A percentile compares a stretch with the other conserved stretches of the same genome.
These are phyloP conservation scores for Xylaria arbuscula DNA, from an alignment of 2,329 filamentous ascomycete species.

Conservation along the genomic window DNA sequence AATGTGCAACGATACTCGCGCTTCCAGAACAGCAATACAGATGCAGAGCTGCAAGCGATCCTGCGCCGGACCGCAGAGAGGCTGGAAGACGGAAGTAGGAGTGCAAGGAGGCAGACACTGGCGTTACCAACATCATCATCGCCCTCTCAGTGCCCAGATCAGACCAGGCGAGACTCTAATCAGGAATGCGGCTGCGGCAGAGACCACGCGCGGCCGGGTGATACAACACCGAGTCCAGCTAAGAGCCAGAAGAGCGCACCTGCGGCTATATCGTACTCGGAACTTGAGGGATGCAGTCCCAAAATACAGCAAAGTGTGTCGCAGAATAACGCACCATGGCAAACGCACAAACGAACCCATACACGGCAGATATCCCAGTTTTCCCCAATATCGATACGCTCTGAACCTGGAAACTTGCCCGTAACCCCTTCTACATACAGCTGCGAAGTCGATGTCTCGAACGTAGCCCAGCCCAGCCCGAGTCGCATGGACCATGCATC, in stretches of 20 bases:
- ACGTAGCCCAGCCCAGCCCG: slow-evolving; percentile 57
- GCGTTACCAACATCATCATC: slow-evolving; percentile 32
- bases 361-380: slow-evolving; percentile 42
- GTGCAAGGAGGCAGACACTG: slow-evolving; percentile 47
- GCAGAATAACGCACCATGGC: slow-evolving; percentile 30
- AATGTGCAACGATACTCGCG: slow-evolving; percentile 19
- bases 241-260: slow-evolving; percentile 50
- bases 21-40: slow-evolving; percentile 48
- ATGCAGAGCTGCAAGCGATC: slow-evolving; percentile 63
- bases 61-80: slow-evolving; percentile 64
- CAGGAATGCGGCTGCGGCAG: slow-evolving; percentile 4
- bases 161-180: not conserved
- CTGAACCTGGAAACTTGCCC: slow-evolving; percentile 57
- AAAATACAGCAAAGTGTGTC: slow-evolving; percentile 11
- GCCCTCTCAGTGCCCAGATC: slow-evolving; percentile 9
- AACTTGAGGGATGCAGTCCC: slow-evolving; percentile 42
- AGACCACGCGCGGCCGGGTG: not conserved
- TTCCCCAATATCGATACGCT: slow-evolving; percentile 50
- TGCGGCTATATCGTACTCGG: slow-evolving; percentile 38
- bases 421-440: slow-evolving; percentile 49
- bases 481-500: slow-evolving; percentile 49
- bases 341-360: slow-evolving; percentile 36
- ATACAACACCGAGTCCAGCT: slow-evolving; percentile 41
- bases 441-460: slow-evolving; percentile 50
- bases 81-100: slow-evolving; percentile 55